Evolutionary conservation across 192 early-diverging fungal species (phyloP), one percentile per base, ranked within the genome.

Genomic region (Coemansia sp.): DNA sequence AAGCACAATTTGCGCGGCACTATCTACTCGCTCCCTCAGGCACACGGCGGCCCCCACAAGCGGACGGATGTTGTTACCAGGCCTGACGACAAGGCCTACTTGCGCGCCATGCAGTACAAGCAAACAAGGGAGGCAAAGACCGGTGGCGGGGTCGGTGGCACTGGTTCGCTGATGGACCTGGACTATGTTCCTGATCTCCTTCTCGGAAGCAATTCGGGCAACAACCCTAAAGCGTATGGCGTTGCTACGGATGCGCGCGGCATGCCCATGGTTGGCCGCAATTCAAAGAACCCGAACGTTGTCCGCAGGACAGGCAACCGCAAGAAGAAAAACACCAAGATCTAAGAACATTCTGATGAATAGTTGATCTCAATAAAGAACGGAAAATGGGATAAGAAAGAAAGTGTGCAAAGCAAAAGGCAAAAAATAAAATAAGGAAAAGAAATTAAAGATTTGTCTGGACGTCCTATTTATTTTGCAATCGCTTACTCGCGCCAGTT

Each of bases 81-180:
- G 46, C 94, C 95, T 69, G 95, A 98, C 72, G 93, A 99, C 65
- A 87, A 87, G 36, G 95, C 96, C 69, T 97, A 89, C 69, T 63
- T 66, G 41, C 66, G 69, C 23, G 78, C 78, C 15, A 70, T 81
- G 46, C 40, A 52, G 32, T 62, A 81, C 61, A 74, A 74, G 70
- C 36, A 66, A 19, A 34, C 52, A 2, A 45, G 59, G 23, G 78
- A 81, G 20, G 63, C 66, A 2, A 75, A 72, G 63, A 46, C 60
- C 38, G 73, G 69, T 22, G 66, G 57, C 10, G 71, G 64, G 0
- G 32, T 70, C 34, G 54, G 71, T 38, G 78, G 73, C 36, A 20
- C 59, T 1, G 61, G 66, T n/a, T 65, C 67, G 42, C 64, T 81
- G 59, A 64, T 65, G 19, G 78, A 81, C 23, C 78, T 70, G 0